Evolutionary conservation across 2,329 filamentous ascomycete species (phyloP), one percentile per base, ranked within the genome.

Genomic region (Xylaria polymorpha): DNA sequence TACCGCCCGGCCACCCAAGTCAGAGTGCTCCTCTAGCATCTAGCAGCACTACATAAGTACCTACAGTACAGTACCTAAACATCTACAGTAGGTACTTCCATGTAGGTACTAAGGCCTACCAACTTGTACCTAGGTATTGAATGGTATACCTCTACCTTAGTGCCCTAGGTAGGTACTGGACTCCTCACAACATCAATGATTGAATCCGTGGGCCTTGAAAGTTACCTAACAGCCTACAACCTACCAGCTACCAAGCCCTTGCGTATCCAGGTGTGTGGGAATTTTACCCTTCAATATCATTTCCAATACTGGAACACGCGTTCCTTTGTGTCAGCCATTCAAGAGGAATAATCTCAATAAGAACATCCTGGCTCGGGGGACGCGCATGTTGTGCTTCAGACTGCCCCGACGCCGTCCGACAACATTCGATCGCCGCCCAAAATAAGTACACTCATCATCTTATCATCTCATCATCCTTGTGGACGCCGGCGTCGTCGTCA

Each of bases 281-380:
- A 64, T 67, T 15, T 32, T 60, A 56, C 65, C 60, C 60, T 64
- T 50, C 65, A 67, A 67, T 63, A 67, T 67, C 39, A 44, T 46
- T 55, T 50, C 18, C 55, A 59, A 48, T n/a, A n/a, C 44, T 46
- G 44, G 25, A 51, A 64, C 53, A 59, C 60, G 53, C 65, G 56
- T 59, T 67, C 53, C 65, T 64, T 41, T 53, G 60, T 53, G 48
- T 59, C 60, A 67, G 60, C 53, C 46, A 64, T 57, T 44, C 64
- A 12, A 58, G 35, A 57, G 60, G 15, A 53, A 39, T 15, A 43
- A 53, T 57, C 43, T 41, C 53, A 43, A 51, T 12, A 37, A 53
- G 48, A 15, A 39, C 57, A 58, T 61, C 29, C 65, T 41, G 48
- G 48, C 55, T 39, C 39, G 37, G 43, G 41, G 32, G 55, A 56